phyloP scores from a whole-genome alignment of 441 rosid genomes.

The Eruca vesicaria region DNA sequence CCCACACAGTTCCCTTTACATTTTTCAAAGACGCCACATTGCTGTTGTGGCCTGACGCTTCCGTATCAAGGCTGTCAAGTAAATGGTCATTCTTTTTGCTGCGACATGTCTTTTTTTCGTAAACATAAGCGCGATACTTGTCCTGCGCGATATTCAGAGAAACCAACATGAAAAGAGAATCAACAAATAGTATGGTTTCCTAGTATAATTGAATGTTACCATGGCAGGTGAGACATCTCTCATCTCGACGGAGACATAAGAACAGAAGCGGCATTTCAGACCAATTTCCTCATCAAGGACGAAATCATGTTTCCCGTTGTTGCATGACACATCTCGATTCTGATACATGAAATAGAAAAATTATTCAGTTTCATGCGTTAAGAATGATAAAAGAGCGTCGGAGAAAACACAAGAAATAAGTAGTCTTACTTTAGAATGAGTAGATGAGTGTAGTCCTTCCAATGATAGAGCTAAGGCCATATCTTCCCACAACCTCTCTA shows the following conservation, averaged over 20 bases:
- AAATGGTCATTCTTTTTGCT: slow-evolving; percentile 16
- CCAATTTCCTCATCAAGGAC: slow-evolving; percentile 54
- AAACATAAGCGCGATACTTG: slow-evolving; percentile 22
- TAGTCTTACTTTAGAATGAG: slow-evolving; percentile 34
- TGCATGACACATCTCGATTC: slow-evolving; percentile 28
- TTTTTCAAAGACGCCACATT: background rate
- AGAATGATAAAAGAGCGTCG: background rate
- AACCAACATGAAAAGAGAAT: background rate
- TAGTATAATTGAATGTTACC: slow-evolving; percentile 35
- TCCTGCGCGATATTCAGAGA: slow-evolving; percentile 36
- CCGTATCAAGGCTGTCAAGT: slow-evolving; percentile 29
- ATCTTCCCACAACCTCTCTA: slow-evolving; percentile 56
- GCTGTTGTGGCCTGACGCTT: slow-evolving; percentile 5
- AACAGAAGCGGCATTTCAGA: slow-evolving; percentile 49
- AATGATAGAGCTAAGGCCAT: slow-evolving; percentile 40
- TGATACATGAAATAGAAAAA: slow-evolving; percentile 21
- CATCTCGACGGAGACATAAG: slow-evolving; percentile 49
- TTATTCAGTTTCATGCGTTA: background rate
- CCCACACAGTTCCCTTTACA: slow-evolving; percentile 71
- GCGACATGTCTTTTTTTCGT: slow-evolving; percentile 11
- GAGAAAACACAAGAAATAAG: background rate
- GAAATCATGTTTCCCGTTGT: slow-evolving; percentile 29
- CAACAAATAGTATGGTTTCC: background rate
- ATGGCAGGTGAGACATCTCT: slow-evolving; percentile 46
- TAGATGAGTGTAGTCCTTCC: slow-evolving; percentile 27